Evolutionary conservation across 2,329 filamentous ascomycete genomes (phyloP).

Genomic region (Fusarium longipes): DNA sequence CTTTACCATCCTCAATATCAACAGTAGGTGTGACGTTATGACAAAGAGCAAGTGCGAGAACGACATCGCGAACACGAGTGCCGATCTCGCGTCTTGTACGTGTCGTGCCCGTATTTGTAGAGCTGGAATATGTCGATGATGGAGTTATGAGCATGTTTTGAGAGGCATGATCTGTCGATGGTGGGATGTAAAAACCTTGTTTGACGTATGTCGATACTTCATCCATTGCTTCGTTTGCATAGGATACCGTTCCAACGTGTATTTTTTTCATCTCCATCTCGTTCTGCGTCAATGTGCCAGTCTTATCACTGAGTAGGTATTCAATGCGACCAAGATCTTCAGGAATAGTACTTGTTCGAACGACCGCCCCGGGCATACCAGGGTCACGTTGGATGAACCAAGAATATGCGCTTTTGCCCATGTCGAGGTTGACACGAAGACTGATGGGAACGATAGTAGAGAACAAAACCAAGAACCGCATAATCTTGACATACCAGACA

Average conservation of each 20-base stretch:
- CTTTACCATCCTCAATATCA: constrained; percentile 83
- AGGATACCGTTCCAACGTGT: constrained; percentile 96
- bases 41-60: constrained; percentile 90
- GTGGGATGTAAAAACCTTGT: constrained; percentile 77
- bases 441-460: constrained; percentile 99
- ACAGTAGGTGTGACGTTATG: constrained; percentile 91
- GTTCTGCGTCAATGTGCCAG: constrained; percentile 96
- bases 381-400: constrained; percentile 93
- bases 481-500: constrained; percentile 95
- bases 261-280: constrained; percentile 99
- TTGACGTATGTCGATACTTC: constrained; percentile 89
- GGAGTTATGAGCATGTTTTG: constrained; percentile 74
- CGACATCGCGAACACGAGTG: constrained; percentile 89
- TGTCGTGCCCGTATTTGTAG: constrained; percentile 72
- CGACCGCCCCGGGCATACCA: constrained; percentile 90
- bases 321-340: constrained; percentile 96
- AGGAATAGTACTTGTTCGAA: constrained; percentile 96
- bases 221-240: constrained; percentile 98
- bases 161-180: constrained; percentile 58
- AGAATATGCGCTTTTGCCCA: constrained; percentile 97
- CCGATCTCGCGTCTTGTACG: constrained; percentile 93
- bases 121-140: constrained; percentile 74
- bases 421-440: constrained; percentile 93
- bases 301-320: constrained; percentile 96
- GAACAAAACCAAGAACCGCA: constrained; percentile 97